Evolutionary conservation across 306 rosid genomes (phyloP), one percentile per base, ranked within the genome.

Genomic region (Fragaria nilgerrensis): DNA sequence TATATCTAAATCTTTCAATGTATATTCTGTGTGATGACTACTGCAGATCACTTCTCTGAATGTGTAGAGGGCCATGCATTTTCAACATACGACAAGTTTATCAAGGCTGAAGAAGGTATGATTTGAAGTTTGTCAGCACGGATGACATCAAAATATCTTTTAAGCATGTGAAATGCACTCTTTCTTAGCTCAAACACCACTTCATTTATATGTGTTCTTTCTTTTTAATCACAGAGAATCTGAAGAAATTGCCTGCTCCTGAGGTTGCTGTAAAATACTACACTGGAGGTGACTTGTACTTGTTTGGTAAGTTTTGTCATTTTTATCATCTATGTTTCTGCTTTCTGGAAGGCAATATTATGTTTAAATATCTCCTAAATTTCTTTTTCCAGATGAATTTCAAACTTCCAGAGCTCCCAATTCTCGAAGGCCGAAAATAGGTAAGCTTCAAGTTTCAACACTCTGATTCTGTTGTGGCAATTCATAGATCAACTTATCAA

Each of bases 21-120:
- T 73, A 41, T 63, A 56, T 82, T 87, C 75, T 37, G 77, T 79
- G 67, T 73, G 39, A 72, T 86, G 36, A 41, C 83, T 77, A 9
- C 68, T 79, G 91, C 97, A 95, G 97, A 95, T 89, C 99, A 95
- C 85, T 88, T 95, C 48, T 95, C 99, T 59, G 97, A 95, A 92
- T 86, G 94, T 45, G 99, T 95, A 75, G 99, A 95, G 86, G 82
- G 44, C 78, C 97, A 95, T 85, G 99, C 99, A 52, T 90, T 67
- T 87, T 89, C 89, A 82, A 95, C 97, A 55, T 95, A 95, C 20
- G 99, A 92, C 92, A 90, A 92, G 80, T 92, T 89, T 86, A 70
- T 95, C 82, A 90, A 92, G 83, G 91, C 77, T 49, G 86, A 79
- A 82, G 97, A 92, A 95, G 97, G 99, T 92, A 88, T 19, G 72